A percentile compares a stretch with the other conserved stretches of the same genome.
phyloP scores from a whole-genome alignment of 116 monocot genomes.

The Dioscorea cayenensis region DNA sequence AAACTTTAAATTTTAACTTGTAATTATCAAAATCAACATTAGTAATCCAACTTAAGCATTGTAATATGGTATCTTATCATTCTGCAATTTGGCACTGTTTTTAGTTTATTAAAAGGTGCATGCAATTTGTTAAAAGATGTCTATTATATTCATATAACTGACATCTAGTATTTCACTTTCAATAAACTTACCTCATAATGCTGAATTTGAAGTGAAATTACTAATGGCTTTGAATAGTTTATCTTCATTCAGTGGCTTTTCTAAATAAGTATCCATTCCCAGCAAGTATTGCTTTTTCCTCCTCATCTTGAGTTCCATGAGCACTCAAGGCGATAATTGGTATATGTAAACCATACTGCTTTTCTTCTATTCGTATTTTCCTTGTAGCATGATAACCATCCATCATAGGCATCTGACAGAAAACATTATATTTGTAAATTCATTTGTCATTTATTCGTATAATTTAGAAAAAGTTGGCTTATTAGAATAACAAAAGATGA shows the following conservation, averaged over 20 bases:
- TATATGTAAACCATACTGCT: conserved; percentile 41
- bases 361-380: conserved; percentile 53
- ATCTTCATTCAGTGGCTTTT: conserved; percentile 42
- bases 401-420: conserved; percentile 76
- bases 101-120: too few relatives aligned
- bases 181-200: neutral
- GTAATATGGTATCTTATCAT: too few relatives aligned
- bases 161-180: too few relatives aligned
- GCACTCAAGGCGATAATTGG: conserved; percentile 73
- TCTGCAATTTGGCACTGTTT: too few relatives aligned
- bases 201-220: neutral
- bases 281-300: conserved; percentile 18
- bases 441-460: too few relatives aligned
- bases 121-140: too few relatives aligned
- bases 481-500: too few relatives aligned
- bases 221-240: conserved; percentile 31
- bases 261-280: conserved; percentile 80
- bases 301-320: conserved; percentile 38
- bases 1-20: too few relatives aligned
- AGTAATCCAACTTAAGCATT: too few relatives aligned
- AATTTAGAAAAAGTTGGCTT: too few relatives aligned
- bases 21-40: too few relatives aligned
- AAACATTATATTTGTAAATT: neutral
- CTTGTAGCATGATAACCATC: conserved; percentile 83
- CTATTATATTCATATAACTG: too few relatives aligned